Evolutionary conservation across 2,329 filamentous ascomycete species (phyloP).

Genomic region (Xylariaceae sp.): DNA sequence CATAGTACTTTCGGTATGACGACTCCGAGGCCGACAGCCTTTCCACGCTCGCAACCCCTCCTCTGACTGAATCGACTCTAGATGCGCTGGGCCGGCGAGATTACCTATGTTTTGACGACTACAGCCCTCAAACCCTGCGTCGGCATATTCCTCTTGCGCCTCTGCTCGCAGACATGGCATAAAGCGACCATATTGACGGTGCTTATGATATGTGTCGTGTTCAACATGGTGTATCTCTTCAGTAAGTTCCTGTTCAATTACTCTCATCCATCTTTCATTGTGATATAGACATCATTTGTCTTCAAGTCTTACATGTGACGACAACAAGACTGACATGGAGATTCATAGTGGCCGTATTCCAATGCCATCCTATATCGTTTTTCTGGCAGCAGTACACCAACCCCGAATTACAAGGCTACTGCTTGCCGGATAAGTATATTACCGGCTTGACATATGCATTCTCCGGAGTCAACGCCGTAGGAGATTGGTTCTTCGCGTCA

Average conservation of each 20-base stretch:
- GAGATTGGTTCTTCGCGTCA: conserved; percentile 36
- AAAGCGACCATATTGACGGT: conserved; percentile 33
- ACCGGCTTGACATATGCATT: conserved; percentile 34
- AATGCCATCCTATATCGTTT: conserved; percentile 35
- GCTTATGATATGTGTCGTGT: conserved; percentile 31
- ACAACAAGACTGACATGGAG: background rate
- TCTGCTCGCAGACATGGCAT: conserved; percentile 33
- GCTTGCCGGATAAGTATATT: conserved; percentile 30
- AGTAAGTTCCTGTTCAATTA: background rate
- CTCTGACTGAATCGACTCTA: conserved; percentile 3
- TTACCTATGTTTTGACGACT: conserved; percentile 37
- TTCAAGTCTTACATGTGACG: background rate
- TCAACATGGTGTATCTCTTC: conserved; percentile 35
- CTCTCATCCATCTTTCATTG: background rate
- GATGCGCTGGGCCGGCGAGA: conserved; percentile 36
- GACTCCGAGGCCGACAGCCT: background rate
- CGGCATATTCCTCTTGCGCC: conserved; percentile 37
- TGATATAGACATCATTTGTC: no score
- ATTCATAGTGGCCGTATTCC: conserved; percentile 32
- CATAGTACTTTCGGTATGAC: conserved; percentile 23
- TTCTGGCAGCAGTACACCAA: conserved; percentile 36
- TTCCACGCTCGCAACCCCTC: background rate
- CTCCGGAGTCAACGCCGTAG: conserved; percentile 31
- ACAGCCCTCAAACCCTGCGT: conserved; percentile 37
- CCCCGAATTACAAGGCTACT: conserved; percentile 29